Evolutionary conservation across 768 basidiomycete species (phyloP).

Genomic region (Kwoniella bestiolae): DNA sequence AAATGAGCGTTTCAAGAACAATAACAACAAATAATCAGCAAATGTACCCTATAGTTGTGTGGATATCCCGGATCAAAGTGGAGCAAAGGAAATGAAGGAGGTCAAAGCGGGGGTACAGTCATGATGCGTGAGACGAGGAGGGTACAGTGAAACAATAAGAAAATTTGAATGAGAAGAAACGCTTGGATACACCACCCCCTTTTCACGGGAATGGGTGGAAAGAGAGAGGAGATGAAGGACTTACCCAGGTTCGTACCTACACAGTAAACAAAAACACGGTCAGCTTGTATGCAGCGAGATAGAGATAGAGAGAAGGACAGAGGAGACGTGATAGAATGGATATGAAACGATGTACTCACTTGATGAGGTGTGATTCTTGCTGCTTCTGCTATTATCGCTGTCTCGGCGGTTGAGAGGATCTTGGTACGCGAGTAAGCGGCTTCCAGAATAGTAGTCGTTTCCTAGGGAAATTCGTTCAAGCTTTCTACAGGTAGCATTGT

Average conservation of each 20-base stretch:
- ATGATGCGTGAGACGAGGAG: background rate
- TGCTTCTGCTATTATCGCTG: conserved; percentile 29
- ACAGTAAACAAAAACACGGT: background rate
- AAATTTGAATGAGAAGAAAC: background rate
- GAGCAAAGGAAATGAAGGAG: conserved; percentile 21
- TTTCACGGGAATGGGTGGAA: background rate
- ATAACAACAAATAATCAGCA: conserved; percentile 19
- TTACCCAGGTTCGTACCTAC: conserved; percentile 51
- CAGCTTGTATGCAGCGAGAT: conserved; percentile 12
- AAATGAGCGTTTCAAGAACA: conserved; percentile 18
- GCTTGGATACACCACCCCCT: background rate
- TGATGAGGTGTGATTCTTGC: conserved; percentile 39
- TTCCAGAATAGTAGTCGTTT: conserved; percentile 24
- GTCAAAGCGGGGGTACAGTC: background rate
- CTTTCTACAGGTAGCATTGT: background rate
- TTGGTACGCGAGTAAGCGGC: conserved; percentile 29
- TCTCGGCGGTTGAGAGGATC: conserved; percentile 33
- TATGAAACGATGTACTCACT: conserved; percentile 28
- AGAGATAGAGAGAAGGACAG: background rate
- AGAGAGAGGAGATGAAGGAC: conserved; percentile 11
- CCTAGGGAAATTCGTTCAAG: no score
- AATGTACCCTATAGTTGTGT: conserved; percentile 21
- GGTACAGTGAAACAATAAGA: conserved; percentile 9
- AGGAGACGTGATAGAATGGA: background rate
- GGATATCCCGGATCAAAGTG: conserved; percentile 17